Evolutionary conservation across 108 stramenopile species (phyloP), one percentile per base, ranked within the genome.

Genomic region (Fistulifera pelliculosa): DNA sequence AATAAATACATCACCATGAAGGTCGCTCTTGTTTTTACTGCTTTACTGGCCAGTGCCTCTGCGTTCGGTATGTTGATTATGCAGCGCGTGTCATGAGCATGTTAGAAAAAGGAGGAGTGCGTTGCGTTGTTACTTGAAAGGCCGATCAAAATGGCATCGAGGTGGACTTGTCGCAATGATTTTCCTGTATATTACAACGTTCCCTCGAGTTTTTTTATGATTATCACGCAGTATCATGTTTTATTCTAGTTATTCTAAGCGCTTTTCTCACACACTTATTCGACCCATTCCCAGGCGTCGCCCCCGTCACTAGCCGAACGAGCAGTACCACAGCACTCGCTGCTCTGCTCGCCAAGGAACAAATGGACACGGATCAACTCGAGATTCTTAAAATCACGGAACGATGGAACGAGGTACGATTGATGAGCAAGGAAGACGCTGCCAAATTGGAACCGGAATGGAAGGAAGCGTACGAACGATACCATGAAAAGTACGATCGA

Each of bases 391-490:
- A 65, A 25, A 75, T 81, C 44, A 65, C 67, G 28, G 56, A 62
- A 35, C 78, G 76, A 59, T 90, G 81, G 84, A 53, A 38, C 44
- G 83, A 81, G 49, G 66, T 85, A 27, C 74, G 88, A 52, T 28
- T 65, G 45, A 56, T 79, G 54, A 45, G 66, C 22, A 52, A 58
- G 2, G 88, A 81, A 35, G 66, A 79, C 49, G 88, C 88, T 12
- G 63, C 71, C 13, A 60, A 64, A 40, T 71, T 90, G 10, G 55
- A 66, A 22, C 79, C 68, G 22, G 87, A 89, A 51, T 85, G 84
- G 68, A 61, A 85, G 12, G 84, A 80, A 38, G 73, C 88, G 26
- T 81, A 83, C 82, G 79, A 76, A 41, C 61, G 75, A 28, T 90
- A 75, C 58, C 69, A 65, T 49, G 64, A 68, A 10, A 76, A 83